Evolutionary conservation across 228 moss, liverwort and hornwort genomes (phyloP).

Genomic region (Sphagnum fallax): DNA sequence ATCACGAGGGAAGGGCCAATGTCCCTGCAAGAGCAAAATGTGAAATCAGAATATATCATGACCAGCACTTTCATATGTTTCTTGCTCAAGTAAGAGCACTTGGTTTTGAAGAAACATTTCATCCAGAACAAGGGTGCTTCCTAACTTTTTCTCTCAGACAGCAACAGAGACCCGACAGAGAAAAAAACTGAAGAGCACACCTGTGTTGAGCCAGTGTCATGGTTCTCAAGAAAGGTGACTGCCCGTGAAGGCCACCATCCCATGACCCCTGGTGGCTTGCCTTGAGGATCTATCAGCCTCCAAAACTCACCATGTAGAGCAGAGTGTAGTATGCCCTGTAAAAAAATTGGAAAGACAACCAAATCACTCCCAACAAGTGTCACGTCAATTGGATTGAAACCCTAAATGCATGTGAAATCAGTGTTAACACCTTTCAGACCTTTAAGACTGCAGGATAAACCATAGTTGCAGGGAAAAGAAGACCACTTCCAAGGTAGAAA

Average conservation of each 20-base stretch:
- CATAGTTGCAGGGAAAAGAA: neutral
- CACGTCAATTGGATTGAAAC: neutral
- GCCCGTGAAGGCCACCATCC: constrained; percentile 99
- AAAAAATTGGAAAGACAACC: neutral
- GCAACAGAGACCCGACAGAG: neutral
- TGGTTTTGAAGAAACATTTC: no score
- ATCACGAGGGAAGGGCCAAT: constrained; percentile 91
- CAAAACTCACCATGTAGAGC: constrained; percentile 91
- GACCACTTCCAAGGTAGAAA: neutral
- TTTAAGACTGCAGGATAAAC: neutral
- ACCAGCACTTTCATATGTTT: neutral
- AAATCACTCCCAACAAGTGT: neutral
- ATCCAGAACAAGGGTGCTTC: no score
- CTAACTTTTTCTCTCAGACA: no score
- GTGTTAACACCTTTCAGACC: neutral
- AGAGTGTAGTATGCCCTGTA: constrained; percentile 84
- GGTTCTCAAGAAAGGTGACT: constrained; percentile 92
- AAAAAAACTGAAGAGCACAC: constrained; percentile 15
- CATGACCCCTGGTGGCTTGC: constrained; percentile 93
- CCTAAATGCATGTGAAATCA: neutral
- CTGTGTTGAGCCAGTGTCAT: constrained; percentile 94
- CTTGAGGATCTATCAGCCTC: constrained; percentile 98
- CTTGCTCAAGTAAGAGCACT: neutral
- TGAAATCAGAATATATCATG: neutral
- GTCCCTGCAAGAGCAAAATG: constrained; percentile 42